phyloP scores from a whole-genome alignment of 495 filamentous ascomycete genomes.

The Friedmanniomyces simplex region DNA sequence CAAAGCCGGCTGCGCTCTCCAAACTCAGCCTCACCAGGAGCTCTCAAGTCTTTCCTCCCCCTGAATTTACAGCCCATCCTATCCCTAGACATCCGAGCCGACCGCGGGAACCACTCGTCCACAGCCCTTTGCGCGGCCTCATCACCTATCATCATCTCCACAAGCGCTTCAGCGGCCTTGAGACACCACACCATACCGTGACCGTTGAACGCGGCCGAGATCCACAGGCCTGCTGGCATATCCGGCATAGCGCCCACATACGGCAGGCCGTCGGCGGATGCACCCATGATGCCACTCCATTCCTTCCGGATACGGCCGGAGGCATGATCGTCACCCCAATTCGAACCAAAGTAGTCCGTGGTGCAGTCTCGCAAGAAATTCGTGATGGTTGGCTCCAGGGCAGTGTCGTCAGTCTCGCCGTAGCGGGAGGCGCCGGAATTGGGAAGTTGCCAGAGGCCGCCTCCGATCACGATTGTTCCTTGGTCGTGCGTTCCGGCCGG shows the following conservation, averaged over 20 bases:
- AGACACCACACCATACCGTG: slow-evolving; percentile 51
- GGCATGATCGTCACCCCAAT: slow-evolving; percentile 49
- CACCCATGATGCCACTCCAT: slow-evolving; percentile 58
- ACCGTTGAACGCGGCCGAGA: slow-evolving; percentile 44
- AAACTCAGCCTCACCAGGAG: slow-evolving; percentile 4
- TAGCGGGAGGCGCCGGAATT: slow-evolving; percentile 37
- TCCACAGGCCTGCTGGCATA: slow-evolving; percentile 39
- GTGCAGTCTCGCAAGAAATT: slow-evolving; percentile 40
- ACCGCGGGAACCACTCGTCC: slow-evolving; percentile 42
- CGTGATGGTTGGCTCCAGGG: slow-evolving; percentile 43
- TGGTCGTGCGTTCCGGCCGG: slow-evolving; percentile 36
- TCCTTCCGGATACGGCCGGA: slow-evolving; percentile 46
- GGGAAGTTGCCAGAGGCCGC: slow-evolving; percentile 44
- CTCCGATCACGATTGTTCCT: slow-evolving; percentile 61
- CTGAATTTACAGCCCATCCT: slow-evolving; percentile 37
- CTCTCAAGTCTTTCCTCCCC: slow-evolving; percentile 29
- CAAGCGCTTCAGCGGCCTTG: slow-evolving; percentile 44
- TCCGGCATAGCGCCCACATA: slow-evolving; percentile 37
- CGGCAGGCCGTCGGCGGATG: slow-evolving; percentile 44
- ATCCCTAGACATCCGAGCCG: slow-evolving; percentile 37
- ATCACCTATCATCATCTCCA: slow-evolving; percentile 38
- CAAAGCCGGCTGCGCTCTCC: slow-evolving; percentile 4
- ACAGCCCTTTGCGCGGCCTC: slow-evolving; percentile 15
- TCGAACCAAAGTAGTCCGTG: slow-evolving; percentile 43
- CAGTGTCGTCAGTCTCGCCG: slow-evolving; percentile 50